Conservation (phyloP, 169 alveolate genomes). For the Eimeria nieschulzi region DNA sequence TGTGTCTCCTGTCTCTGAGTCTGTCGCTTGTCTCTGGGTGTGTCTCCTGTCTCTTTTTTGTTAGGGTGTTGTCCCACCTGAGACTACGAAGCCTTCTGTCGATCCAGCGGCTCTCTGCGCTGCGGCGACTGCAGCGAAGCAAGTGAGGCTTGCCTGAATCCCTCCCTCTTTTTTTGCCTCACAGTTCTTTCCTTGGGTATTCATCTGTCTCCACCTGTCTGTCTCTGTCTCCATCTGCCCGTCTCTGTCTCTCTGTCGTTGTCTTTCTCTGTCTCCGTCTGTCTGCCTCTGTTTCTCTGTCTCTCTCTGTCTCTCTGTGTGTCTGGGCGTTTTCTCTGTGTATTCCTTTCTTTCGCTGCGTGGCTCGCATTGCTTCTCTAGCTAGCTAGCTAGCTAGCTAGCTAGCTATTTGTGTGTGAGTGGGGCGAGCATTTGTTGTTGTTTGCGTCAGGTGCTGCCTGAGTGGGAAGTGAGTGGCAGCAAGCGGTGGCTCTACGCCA, state of each 20-base stretch:
- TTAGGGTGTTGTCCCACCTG: neutral
- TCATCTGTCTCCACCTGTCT: too few relatives aligned
- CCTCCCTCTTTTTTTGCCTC: neutral
- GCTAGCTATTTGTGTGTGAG: neutral
- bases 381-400: neutral
- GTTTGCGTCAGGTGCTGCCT: slow-evolving; percentile 14
- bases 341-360: neutral
- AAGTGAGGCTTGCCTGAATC: neutral
- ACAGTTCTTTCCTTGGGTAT: neutral
- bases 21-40: too few relatives aligned
- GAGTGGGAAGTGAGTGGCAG: slow-evolving; percentile 62
- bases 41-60: too few relatives aligned
- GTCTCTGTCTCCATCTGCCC: too few relatives aligned
- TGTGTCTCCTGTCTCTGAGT: too few relatives aligned
- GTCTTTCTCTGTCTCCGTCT: neutral
- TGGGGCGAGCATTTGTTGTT: neutral
- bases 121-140: slow-evolving; percentile 24
- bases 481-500: slow-evolving; percentile 53
- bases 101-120: slow-evolving; percentile 26
- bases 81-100: neutral
- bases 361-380: neutral
- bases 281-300: neutral
- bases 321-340: neutral
- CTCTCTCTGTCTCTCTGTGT: neutral
- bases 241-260: too few relatives aligned